Evolutionary conservation across 768 basidiomycete species (phyloP).

Genomic region (Russula compacta): DNA sequence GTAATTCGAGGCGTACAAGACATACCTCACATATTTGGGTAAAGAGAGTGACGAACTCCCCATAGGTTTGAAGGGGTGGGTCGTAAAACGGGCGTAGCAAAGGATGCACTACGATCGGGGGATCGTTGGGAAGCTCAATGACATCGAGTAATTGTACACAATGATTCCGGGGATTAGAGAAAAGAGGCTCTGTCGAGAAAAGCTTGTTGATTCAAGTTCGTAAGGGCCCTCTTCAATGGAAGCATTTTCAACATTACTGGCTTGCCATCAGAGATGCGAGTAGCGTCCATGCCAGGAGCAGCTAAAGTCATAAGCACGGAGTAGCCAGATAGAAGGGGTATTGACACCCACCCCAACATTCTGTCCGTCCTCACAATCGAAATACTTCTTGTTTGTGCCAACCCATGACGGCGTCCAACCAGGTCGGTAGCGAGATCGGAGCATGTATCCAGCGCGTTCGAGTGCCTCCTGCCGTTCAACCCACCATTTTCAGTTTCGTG

Average conservation of each 20-base stretch:
- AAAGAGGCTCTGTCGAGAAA: neutral
- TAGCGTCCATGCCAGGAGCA: neutral
- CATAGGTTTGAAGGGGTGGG: neutral
- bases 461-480: neutral
- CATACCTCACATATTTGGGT: neutral
- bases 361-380: neutral
- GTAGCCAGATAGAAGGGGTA: neutral
- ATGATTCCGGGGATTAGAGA: neutral
- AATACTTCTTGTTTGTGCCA: neutral
- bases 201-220: neutral
- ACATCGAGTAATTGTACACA: neutral
- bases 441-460: neutral
- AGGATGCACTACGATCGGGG: neutral
- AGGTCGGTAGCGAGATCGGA: neutral
- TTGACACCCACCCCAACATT: neutral
- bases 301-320: neutral
- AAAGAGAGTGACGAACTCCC: neutral
- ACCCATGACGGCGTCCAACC: conserved; percentile 1
- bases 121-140: neutral
- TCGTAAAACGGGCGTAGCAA: neutral
- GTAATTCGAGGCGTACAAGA: neutral
- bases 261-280: neutral
- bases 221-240: neutral
- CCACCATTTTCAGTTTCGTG: neutral
- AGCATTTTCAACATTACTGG: neutral